These are phyloP conservation scores for Hymenoscyphus fraxineus DNA, from an alignment of 2,329 filamentous ascomycete species.

Conservation along the genomic window DNA sequence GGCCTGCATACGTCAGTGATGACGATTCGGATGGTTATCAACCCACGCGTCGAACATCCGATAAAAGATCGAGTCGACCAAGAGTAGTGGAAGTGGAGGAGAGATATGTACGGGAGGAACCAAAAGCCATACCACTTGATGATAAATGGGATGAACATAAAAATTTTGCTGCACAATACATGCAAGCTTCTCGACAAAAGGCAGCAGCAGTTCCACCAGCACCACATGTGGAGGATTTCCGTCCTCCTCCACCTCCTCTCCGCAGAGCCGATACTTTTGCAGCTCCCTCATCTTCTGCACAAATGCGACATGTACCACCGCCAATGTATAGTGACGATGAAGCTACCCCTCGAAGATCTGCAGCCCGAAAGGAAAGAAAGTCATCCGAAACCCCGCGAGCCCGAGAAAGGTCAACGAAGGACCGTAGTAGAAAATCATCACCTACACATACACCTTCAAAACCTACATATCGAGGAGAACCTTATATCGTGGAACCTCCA, in stretches of 20 bases:
- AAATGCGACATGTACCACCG: slow-evolving; percentile 26
- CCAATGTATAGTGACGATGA: slow-evolving; percentile 32
- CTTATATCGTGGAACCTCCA: slow-evolving; percentile 30
- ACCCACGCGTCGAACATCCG: slow-evolving; percentile 17
- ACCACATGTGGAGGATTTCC: neutral
- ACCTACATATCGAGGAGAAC: slow-evolving; percentile 9
- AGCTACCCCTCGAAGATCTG: slow-evolving; percentile 28
- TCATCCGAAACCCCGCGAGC: slow-evolving; percentile 27
- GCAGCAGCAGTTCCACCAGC: slow-evolving; percentile 1
- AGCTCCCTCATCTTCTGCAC: slow-evolving; percentile 21
- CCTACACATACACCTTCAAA: slow-evolving; percentile 10
- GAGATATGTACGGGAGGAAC: slow-evolving; percentile 3
- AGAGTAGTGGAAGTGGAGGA: slow-evolving; percentile 26
- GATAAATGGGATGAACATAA: slow-evolving; percentile 29
- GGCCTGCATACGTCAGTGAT: slow-evolving; percentile 28
- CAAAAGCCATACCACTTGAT: slow-evolving; percentile 23
- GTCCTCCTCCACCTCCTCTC: slow-evolving; percentile 18
- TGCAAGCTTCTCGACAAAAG: slow-evolving; percentile 31
- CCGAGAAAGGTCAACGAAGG: slow-evolving; percentile 17
- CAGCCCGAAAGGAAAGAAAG: slow-evolving; percentile 28
- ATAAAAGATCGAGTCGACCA: slow-evolving; percentile 25
- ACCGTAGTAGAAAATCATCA: slow-evolving; percentile 12
- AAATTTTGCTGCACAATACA: slow-evolving; percentile 31
- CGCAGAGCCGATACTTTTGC: slow-evolving; percentile 33
- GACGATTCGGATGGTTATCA: slow-evolving; percentile 20